These are phyloP conservation scores for Penicillium lividum DNA, from an alignment of 495 filamentous ascomycete genomes.

Conservation along the genomic window DNA sequence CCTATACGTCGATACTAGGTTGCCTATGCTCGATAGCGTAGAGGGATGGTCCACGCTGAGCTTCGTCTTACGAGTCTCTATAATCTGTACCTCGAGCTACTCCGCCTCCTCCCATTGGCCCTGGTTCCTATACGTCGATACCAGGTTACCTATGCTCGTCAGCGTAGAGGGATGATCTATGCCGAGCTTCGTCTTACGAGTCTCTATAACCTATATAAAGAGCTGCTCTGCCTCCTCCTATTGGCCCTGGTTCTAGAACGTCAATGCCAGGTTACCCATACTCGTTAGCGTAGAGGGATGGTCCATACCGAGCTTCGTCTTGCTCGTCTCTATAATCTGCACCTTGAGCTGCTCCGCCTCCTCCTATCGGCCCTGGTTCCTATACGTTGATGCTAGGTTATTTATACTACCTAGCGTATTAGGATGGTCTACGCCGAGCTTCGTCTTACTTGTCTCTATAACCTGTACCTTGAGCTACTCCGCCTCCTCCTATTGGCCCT, in stretches of 20 bases:
- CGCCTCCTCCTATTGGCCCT: slow-evolving; percentile 1
- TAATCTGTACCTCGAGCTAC: no score
- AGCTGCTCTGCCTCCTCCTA: no score
- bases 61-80: no score
- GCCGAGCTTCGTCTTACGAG: slow-evolving; percentile 30
- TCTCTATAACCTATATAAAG: no score
- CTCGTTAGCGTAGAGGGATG: slow-evolving; percentile 3
- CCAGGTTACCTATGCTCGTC: no score
- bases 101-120: no score
- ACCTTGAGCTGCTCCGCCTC: background rate
- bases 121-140: no score
- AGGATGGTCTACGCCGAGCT: slow-evolving; percentile 2
- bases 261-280: no score
- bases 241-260: no score
- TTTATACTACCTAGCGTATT: background rate
- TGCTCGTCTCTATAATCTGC: background rate
- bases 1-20: no score
- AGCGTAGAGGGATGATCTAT: slow-evolving; percentile 37
- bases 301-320: background rate
- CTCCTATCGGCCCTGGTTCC: background rate
- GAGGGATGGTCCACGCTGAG: no score
- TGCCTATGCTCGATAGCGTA: no score
- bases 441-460: background rate
- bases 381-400: background rate
- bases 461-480: background rate